Evolutionary conservation across 345 rosid species (phyloP), one percentile per base, ranked within the genome.

Genomic region (Syzygium oleosum): DNA sequence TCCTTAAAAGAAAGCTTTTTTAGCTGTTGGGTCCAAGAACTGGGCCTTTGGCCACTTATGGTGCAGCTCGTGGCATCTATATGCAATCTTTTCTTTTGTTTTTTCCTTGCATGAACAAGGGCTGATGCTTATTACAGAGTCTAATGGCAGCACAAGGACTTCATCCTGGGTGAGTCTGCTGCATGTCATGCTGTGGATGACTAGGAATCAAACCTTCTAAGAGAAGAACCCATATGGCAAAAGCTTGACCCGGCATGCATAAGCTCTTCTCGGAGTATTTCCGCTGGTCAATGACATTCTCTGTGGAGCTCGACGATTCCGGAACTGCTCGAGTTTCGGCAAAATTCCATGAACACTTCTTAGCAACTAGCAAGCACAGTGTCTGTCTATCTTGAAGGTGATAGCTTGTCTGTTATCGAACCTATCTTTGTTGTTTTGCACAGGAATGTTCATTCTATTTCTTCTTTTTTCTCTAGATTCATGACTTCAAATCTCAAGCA

Each of bases 241-340:
- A 0, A 27, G 68, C 31, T 59, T 0, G 68, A 25, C 31, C 12
- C 8, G 4, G 8, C 68, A 59, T 59, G 68, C 68, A 3, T 27
- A 27, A 0, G 7, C 65, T 59, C 78, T 65, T 31, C 21, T 29
- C 5, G 21, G 77, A 63, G 77, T 63, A 43, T 43, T 29, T 63
- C 77, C 1, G 12, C 78, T 31, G 0, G 22, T 11, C 0, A 0
- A 65, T 31, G 78, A 31, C 0, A 65, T 65, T 65, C 0, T 22
- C 31, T 65, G 23, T 29, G 12, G 0, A 65, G 43, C 23, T 65
- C 1, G 43, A 0, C 41, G 5, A 15, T 29, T 0, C 21, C 0
- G 9, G 12, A 63, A 63, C 21, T 7, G 41, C 77, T 63, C 1
- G 5, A 68, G 46, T 65, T 17, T 31, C 0, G 4, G 43, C 23